Evolutionary conservation across 2,329 filamentous ascomycete genomes (phyloP), one percentile per base, ranked within the genome.

Genomic region (Fusarium sp.): DNA sequence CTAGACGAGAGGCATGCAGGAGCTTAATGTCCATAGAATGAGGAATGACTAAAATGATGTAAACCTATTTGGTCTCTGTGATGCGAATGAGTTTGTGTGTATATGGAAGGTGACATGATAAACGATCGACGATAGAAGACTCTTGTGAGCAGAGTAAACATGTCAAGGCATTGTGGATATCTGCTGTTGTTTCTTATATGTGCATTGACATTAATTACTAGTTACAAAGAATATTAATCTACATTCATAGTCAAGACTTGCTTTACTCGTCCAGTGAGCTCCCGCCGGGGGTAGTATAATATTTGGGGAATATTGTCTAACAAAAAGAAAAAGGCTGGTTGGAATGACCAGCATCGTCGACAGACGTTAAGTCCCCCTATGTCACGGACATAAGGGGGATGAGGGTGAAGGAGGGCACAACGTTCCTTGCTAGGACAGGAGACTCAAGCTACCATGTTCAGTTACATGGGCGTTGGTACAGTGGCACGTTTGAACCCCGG

Each of bases 11-110:
- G 64, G 57, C 60, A 49, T 31, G 53, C 62, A 65, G 64, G 63
- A 67, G 58, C 51, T 55, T 69, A 60, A 71, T 73, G 70, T 74
- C 62, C 70, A 71, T 75, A 75, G 68, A 72, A 75, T 60, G 73
- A 74, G 65, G 66, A 72, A 75, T 65, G 72, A 73, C 58, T 55
- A 68, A 51, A 67, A 73, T 69, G 64, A 72, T 59, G 54, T 51
- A 63, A 61, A 61, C 57, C 23, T 14, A 51, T 38, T 25, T 4
- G 25, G 29, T 16, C 16, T 1, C 18, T 23, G 40, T 61, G 49
- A 8, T 38, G 51, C 40, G 34, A 29, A 29, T 34, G 13, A 29
- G 29, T 31, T 31, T 31, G 29, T 31, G 29, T 31, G 29, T 31
- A 31, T 31, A 10, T 31, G 29, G 9, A 11, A 31, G 29, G 9